Conservation (phyloP, 2,329 filamentous ascomycete genomes). For the Xylaria sp. region DNA sequence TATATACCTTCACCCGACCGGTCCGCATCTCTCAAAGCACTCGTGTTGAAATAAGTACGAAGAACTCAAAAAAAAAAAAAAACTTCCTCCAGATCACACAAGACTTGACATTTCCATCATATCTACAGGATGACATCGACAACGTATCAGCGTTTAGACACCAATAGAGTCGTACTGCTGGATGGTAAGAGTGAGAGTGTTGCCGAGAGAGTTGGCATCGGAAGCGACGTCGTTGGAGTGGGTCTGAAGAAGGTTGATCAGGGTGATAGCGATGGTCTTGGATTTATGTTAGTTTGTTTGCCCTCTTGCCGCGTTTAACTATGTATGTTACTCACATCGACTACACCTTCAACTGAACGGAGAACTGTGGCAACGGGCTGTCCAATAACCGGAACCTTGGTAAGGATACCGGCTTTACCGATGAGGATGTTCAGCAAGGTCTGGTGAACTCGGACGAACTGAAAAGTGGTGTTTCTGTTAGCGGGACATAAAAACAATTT, state of each 20-base stretch:
- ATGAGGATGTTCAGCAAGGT: slow-evolving; percentile 24
- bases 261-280: slow-evolving; percentile 8
- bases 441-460: slow-evolving; percentile 28
- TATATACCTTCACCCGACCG: background rate
- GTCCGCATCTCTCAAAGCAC: background rate
- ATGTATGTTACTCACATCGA: slow-evolving; percentile 17
- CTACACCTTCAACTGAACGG: slow-evolving; percentile 17
- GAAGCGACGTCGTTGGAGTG: background rate
- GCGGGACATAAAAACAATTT: background rate
- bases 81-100: background rate
- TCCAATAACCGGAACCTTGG: slow-evolving; percentile 18
- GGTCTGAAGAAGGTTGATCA: slow-evolving; percentile 11
- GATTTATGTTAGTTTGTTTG: background rate
- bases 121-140: background rate
- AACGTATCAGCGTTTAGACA: background rate
- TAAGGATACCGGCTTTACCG: slow-evolving; percentile 22
- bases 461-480: background rate
- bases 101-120: background rate
- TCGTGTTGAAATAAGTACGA: slow-evolving; percentile 1
- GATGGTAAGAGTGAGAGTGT: slow-evolving; percentile 15
- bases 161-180: slow-evolving; percentile 1
- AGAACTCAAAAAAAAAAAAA: background rate
- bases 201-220: slow-evolving; percentile 15
- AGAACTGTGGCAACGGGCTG: slow-evolving; percentile 22
- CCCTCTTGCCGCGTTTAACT: background rate